These are phyloP conservation scores for Botrytis aclada DNA, from an alignment of 2,329 filamentous ascomycete species.

Conservation along the genomic window DNA sequence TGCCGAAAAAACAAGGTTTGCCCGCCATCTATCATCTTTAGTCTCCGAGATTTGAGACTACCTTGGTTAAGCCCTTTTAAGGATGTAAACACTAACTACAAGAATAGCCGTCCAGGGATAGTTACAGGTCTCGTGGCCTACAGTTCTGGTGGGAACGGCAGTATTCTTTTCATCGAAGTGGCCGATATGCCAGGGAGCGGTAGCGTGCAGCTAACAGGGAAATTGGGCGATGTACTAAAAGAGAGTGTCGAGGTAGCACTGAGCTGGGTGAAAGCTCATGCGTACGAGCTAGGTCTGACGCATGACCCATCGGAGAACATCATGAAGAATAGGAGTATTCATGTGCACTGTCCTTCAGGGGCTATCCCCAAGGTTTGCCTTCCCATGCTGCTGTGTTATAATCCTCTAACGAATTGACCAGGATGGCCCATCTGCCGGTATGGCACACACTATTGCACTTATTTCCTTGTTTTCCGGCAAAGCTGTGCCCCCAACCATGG, in stretches of 20 bases:
- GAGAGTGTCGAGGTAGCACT: conserved; percentile 95
- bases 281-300: conserved; percentile 83
- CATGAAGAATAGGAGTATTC: conserved; percentile 90
- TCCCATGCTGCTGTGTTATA: conserved; percentile 29
- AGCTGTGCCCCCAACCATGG: conserved; percentile 83
- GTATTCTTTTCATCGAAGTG: conserved; percentile 97
- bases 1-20: conserved; percentile 66
- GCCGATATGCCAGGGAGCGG: conserved; percentile 95
- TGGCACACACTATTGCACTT: conserved; percentile 90
- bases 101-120: conserved; percentile 70
- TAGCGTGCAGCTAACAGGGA: conserved; percentile 90
- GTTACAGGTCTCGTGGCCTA: conserved; percentile 97
- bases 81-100: conserved; percentile 24
- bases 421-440: conserved; percentile 82
- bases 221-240: conserved; percentile 93
- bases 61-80: conserved; percentile 19
- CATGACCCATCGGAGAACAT: conserved; percentile 81
- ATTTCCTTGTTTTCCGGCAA: conserved; percentile 87
- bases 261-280: conserved; percentile 95
- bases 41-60: conserved; percentile 20
- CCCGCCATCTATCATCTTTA: neutral
- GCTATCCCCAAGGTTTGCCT: conserved; percentile 91
- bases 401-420: conserved; percentile 42
- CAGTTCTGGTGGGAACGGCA: conserved; percentile 86
- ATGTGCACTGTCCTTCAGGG: conserved; percentile 93